Conservation (phyloP, 305 asterid genomes). For the Fraxinus floribunda region DNA sequence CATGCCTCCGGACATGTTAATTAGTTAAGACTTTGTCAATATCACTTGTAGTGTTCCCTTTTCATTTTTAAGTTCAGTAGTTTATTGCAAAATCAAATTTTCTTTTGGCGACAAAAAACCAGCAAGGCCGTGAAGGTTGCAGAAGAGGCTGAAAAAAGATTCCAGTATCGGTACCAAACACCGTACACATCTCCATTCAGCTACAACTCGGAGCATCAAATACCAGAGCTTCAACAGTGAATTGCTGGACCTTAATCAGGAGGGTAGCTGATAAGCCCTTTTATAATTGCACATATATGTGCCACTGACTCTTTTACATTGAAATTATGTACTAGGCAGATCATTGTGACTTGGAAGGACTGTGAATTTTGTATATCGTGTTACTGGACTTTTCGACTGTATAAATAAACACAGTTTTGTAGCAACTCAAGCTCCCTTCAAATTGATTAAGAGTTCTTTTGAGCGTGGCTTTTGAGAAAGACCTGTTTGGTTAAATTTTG, state of each 20-base stretch:
- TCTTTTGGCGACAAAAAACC: not conserved
- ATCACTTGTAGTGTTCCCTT: not conserved
- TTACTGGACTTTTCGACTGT: not conserved
- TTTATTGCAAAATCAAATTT: not conserved
- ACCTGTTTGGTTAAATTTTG: not conserved
- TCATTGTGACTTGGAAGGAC: not conserved
- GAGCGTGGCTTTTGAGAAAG: not conserved
- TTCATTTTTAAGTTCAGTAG: not conserved
- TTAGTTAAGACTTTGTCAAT: conserved; percentile 42
- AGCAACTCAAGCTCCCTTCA: not conserved
- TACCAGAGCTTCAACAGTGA: conserved; percentile 40
- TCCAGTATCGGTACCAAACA: conserved; percentile 42
- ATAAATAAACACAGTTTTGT: not conserved
- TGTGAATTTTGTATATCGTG: not conserved
- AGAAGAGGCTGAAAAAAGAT: conserved; percentile 65
- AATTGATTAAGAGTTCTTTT: not conserved
- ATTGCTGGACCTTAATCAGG: conserved; percentile 11
- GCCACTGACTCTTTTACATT: not conserved
- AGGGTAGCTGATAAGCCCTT: not conserved
- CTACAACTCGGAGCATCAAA: conserved; percentile 60
- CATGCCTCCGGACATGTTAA: conserved; percentile 63
- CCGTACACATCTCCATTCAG: conserved; percentile 56
- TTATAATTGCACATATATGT: not conserved
- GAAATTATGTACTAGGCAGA: not conserved
- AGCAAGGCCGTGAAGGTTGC: conserved; percentile 73